Evolutionary conservation across 768 basidiomycete genomes (phyloP), one percentile per base, ranked within the genome.

Genomic region (Albatrellus ellisii): DNA sequence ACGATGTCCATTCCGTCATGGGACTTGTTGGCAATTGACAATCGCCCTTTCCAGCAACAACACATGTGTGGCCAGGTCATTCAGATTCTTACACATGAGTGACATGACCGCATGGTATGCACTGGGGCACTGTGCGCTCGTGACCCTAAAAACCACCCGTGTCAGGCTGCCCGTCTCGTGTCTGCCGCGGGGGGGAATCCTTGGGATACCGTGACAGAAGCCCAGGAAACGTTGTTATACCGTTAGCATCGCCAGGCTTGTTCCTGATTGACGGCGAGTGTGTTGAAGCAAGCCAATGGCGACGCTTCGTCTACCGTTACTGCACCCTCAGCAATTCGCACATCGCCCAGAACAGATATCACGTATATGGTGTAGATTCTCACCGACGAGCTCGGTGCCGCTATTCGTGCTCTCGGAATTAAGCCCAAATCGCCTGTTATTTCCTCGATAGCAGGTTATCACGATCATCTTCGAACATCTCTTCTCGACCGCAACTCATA

Each of bases 301-400:
- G 43, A 49, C 40, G 47, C 43, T 14, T 50, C 47, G 44, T 48
- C 24, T 34, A 45, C 44, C 49, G n/a, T n/a, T n/a, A n/a, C n/a
- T n/a, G n/a, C n/a, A n/a, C n/a, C n/a, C 48, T 43, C 17, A 26
- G 6, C 18, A 14, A 21, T 18, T 11, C 24, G 33, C 11, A 18
- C 27, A 32, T 6, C 24, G 26, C 42, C 18, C 20, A 21, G 26
- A 20, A 12, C 26, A 34, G 36, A 28, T 31, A 24, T 26, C 22
- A 40, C 49, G 40, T 48, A 50, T 47, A 9, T 48, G 38, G 12
- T 34, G 14, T 28, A 50, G 31, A 22, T 25, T 27, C 27, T 26
- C 24, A 12, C 28, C 38, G 32, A 50, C 35, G 36, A 50, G 39
- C 4, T 37, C 28, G 15, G 34, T 43, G 14, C 26, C 26, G 14